A percentile compares a stretch with the other conserved stretches of the same genome.
These are phyloP conservation scores for Aureobasidium pullulans DNA, from an alignment of 2,329 filamentous ascomycete genomes.

Conservation along the genomic window DNA sequence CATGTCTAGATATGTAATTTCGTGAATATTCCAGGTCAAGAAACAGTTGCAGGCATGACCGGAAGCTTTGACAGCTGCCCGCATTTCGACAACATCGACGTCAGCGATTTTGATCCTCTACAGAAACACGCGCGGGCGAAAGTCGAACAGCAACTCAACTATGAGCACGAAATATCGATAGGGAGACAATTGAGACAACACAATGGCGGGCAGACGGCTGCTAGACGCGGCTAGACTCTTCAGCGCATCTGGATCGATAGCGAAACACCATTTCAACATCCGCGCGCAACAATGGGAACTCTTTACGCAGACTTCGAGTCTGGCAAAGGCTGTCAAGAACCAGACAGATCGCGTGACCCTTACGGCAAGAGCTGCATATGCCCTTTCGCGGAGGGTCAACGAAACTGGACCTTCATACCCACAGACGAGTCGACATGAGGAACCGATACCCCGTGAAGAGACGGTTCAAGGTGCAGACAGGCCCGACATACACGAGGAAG, in stretches of 20 bases:
- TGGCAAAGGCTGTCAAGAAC: conserved; percentile 54
- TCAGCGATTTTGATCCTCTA: conserved; percentile 4
- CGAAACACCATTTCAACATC: conserved; percentile 49
- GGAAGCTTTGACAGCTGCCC: conserved; percentile 12
- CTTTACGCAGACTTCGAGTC: conserved; percentile 56
- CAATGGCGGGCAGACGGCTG: conserved; percentile 45
- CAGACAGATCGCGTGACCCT: conserved; percentile 56
- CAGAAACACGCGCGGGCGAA: not conserved
- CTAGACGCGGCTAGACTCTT: conserved; percentile 44
- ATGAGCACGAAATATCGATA: not conserved
- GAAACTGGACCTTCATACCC: conserved; percentile 36
- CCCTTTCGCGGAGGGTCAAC: conserved; percentile 51
- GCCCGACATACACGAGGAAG: conserved; percentile 26
- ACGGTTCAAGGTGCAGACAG: conserved; percentile 22
- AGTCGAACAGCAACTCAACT: not conserved
- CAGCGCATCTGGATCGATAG: conserved; percentile 40
- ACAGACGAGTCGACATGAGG: conserved; percentile 17
- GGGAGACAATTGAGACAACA: not conserved
- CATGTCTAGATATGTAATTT: not conserved
- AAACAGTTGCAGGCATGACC: not conserved
- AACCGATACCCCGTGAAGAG: conserved; percentile 26
- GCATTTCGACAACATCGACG: conserved; percentile 2
- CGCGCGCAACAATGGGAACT: conserved; percentile 55
- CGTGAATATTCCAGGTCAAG: not conserved
- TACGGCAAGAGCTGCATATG: conserved; percentile 53